Evolutionary conservation across 2,329 filamentous ascomycete species (phyloP).

Genomic region (Mariannaea sp.): DNA sequence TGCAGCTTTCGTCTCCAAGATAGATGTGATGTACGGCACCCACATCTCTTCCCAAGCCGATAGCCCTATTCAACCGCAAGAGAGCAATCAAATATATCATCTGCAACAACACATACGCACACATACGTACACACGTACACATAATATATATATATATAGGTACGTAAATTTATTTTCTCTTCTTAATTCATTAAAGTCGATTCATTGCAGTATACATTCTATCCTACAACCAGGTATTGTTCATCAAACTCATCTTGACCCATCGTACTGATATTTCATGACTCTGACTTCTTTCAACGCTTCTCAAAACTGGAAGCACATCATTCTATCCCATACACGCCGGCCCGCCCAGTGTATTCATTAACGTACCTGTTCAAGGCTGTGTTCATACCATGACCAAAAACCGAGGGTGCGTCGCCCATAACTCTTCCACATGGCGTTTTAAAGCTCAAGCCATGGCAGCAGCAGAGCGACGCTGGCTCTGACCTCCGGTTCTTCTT

Average conservation of each 20-base stretch:
- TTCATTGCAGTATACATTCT: background rate
- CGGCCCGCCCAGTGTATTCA: slow-evolving; percentile 2
- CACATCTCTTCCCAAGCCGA: no score
- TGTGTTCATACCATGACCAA: background rate
- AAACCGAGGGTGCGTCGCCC: background rate
- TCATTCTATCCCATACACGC: background rate
- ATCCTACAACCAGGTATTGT: slow-evolving; percentile 6
- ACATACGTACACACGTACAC: no score
- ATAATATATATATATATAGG: no score
- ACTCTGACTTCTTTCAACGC: no score
- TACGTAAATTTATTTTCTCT: background rate
- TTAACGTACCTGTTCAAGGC: slow-evolving; percentile 4
- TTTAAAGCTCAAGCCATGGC: slow-evolving; percentile 34
- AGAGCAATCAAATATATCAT: no score
- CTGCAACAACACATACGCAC: no score
- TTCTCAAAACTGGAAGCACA: no score
- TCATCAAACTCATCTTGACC: slow-evolving; percentile 6
- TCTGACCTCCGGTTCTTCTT: slow-evolving; percentile 30
- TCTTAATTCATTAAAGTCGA: background rate
- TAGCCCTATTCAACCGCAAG: no score
- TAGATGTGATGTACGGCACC: no score
- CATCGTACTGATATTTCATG: background rate
- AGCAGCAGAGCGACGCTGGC: slow-evolving; percentile 38
- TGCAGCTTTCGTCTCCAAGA: no score
- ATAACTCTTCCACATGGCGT: background rate